phyloP scores from a whole-genome alignment of 345 rosid genomes.

The Mercurialis annua region DNA sequence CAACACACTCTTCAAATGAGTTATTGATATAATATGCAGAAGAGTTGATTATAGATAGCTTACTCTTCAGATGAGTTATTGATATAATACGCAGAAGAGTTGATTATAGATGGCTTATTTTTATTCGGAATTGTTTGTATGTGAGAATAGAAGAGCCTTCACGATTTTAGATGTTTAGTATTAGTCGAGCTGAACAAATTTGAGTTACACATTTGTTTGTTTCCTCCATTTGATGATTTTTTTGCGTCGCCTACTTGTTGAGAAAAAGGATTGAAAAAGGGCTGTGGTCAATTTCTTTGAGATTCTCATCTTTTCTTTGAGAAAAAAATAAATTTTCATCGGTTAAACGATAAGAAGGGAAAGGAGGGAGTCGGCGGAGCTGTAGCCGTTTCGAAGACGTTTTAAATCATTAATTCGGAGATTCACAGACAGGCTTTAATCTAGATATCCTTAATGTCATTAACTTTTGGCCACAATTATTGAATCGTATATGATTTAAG shows the following conservation, averaged over 20 bases:
- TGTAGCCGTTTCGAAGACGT: background rate
- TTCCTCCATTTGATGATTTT: background rate
- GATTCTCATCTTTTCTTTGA: too few species aligned
- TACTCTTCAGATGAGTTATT: background rate
- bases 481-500: too few species aligned
- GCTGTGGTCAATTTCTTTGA: too few species aligned
- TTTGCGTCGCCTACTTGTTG: too few species aligned
- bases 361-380: conserved; percentile 3
- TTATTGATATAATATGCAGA: background rate
- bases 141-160: background rate
- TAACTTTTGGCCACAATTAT: too few species aligned
- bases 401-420: background rate
- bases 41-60: background rate
- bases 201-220: background rate
- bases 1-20: background rate
- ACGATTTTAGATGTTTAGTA: background rate
- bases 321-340: too few species aligned
- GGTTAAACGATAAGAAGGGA: background rate
- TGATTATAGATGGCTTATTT: background rate
- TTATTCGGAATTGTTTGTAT: background rate
- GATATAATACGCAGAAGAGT: background rate
- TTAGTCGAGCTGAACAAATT: background rate
- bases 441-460: too few species aligned
- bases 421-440: background rate
- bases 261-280: too few species aligned